Base-by-base conservation (phyloP, 2,329 filamentous ascomycete species). In the Talaromyces piceae region DNA sequence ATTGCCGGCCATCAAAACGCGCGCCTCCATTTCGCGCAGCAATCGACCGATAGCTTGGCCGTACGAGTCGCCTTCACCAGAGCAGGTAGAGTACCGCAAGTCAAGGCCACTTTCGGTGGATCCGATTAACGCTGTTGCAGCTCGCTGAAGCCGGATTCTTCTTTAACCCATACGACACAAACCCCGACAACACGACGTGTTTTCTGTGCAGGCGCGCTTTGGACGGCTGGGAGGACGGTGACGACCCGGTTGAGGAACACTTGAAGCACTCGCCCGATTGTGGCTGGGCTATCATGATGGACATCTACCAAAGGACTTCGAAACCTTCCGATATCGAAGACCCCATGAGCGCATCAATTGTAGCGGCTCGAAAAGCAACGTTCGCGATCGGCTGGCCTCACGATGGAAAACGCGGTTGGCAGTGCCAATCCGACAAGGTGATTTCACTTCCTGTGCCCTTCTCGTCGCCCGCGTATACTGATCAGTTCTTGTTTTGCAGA, bases 61-160 rank as follows among this genome's bases (percentile, higher is more conserved):
- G 20, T 88, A 95, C 67, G 77, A 80, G 56, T 77, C 72, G 25
- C 81, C 88, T 1, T 75, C 81, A 1, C 77, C 84, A 11, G 77
- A 81, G 58, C 80, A 85, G 57, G 86, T 88, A 73, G 59, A 71
- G 44, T n/a, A n/a, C n/a, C n/a, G 41, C 63, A 5, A 18, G 12
- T n/a, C 23, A 63, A 67, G 41, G 25, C 62, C 50, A 62, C 48
- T 31, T 5, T 16, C 1, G 11, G 16, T 31, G 33, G 27, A 27
- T 20, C 52, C 20, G 9, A 41, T 52, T 60, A 46, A 56, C 46
- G 33, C 11, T 45, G 28, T 39, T 45, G 4, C 18, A 95, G 87
- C 84, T 98, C 61, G 91, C 93, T 4, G 83, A 81, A 63, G 91
- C 93, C 51, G 93, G 93, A 31, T 95, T 98, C 73, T 93, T 86